Evolutionary conservation across 2,329 filamentous ascomycete genomes (phyloP).

Genomic region (Colletotrichum karsti): DNA sequence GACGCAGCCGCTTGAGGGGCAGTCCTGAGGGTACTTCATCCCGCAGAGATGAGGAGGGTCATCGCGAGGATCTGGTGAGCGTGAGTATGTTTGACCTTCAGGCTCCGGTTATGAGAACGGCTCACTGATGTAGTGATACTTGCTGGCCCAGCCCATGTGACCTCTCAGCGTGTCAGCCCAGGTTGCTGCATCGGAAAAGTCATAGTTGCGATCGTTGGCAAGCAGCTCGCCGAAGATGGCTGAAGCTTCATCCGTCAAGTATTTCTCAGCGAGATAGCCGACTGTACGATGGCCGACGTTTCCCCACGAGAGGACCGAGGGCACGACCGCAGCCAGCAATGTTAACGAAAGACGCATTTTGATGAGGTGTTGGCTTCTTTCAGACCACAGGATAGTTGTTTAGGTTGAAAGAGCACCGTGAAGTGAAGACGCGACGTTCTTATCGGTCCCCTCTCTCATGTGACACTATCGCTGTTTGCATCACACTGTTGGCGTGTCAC

Average conservation of each 20-base stretch:
- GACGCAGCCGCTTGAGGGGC: constrained; percentile 27
- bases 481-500: background rate
- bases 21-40: constrained; percentile 29
- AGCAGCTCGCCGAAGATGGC: constrained; percentile 25
- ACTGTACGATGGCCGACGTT: constrained; percentile 30
- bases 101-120: no score
- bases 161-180: constrained; percentile 30
- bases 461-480: constrained; percentile 16
- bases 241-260: constrained; percentile 22
- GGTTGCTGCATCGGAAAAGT: constrained; percentile 28
- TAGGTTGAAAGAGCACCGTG: background rate
- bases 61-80: constrained; percentile 17
- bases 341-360: constrained; percentile 9
- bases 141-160: constrained; percentile 29
- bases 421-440: background rate
- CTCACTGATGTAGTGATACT: constrained; percentile 31
- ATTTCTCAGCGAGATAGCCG: constrained; percentile 29
- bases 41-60: constrained; percentile 28
- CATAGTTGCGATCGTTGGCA: constrained; percentile 28
- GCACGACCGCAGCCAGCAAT: background rate
- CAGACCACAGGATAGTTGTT: background rate
- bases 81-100: background rate
- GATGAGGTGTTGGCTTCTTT: background rate
- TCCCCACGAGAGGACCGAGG: constrained; percentile 12
- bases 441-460: background rate